A percentile compares a stretch with the other conserved stretches of the same genome.
These are phyloP conservation scores for Cladosporium sp. DNA, from an alignment of 2,329 filamentous ascomycete genomes.

Conservation along the genomic window DNA sequence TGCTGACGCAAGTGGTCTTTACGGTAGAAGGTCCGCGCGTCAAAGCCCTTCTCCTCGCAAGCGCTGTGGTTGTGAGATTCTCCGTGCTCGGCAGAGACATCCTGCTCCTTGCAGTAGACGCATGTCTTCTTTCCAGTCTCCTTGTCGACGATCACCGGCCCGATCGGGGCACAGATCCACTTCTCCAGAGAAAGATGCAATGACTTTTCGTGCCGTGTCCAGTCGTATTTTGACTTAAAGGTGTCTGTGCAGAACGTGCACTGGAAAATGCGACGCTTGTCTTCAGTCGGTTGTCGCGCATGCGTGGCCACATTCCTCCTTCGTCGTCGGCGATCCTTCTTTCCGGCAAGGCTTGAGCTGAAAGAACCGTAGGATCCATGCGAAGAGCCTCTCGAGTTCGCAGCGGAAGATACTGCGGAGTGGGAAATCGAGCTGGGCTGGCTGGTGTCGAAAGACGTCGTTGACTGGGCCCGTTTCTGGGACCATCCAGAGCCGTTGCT, in stretches of 20 bases:
- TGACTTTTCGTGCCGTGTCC: slow-evolving; percentile 61
- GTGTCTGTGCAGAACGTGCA: slow-evolving; percentile 54
- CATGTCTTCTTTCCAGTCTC: slow-evolving; percentile 52
- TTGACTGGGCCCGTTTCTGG: slow-evolving; percentile 46
- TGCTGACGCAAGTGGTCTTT: slow-evolving; percentile 60
- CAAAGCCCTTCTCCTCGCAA: slow-evolving; percentile 60
- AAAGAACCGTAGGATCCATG: slow-evolving; percentile 51
- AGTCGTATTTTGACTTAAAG: slow-evolving; percentile 53
- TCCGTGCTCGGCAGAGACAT: slow-evolving; percentile 51
- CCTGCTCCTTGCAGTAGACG: slow-evolving; percentile 51
- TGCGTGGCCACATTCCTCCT: slow-evolving; percentile 29
- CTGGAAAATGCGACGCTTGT: slow-evolving; percentile 45
- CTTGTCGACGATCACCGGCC: slow-evolving; percentile 51
- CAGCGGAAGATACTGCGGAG: slow-evolving; percentile 41
- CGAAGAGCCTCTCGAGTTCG: slow-evolving; percentile 51
- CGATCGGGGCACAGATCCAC: slow-evolving; percentile 55
- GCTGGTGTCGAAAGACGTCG: slow-evolving; percentile 49
- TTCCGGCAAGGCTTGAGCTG: slow-evolving; percentile 44
- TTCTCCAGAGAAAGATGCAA: slow-evolving; percentile 60
- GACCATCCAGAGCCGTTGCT: slow-evolving; percentile 46
- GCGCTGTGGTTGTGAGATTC: slow-evolving; percentile 54
- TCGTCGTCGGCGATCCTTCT: slow-evolving; percentile 51
- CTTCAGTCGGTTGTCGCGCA: slow-evolving; percentile 30
- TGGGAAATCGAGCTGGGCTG: slow-evolving; percentile 14
- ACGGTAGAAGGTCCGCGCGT: slow-evolving; percentile 58